Percentiles rank a stretch among this genome's conserved stretches.
phyloP scores from a whole-genome alignment of 805 yeast genomes.

The Saturnispora sekii region DNA sequence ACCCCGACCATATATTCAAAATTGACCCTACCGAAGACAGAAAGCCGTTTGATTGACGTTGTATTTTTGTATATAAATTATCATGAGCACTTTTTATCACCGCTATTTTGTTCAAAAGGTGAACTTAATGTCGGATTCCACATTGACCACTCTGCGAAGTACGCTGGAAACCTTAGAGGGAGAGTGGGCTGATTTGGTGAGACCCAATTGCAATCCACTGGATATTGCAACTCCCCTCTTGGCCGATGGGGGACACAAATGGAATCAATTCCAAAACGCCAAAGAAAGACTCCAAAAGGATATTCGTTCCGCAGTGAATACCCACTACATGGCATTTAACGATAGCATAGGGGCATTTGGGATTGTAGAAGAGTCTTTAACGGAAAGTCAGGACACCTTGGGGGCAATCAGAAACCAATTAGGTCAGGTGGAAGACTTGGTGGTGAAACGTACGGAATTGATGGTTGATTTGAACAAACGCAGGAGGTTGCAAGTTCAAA shows the following conservation, averaged over 20 bases:
- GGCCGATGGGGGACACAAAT: constrained; percentile 78
- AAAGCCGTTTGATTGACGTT: constrained; percentile 14
- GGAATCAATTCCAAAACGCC: constrained; percentile 54
- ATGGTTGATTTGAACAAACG: constrained; percentile 57
- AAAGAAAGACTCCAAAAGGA: constrained; percentile 46
- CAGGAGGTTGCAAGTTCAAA: constrained; percentile 52
- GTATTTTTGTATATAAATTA: not conserved
- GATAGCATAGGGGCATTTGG: constrained; percentile 80
- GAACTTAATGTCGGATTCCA: not conserved
- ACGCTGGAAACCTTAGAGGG: constrained; percentile 7
- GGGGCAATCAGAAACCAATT: constrained; percentile 17
- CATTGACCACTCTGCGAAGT: constrained; percentile 5
- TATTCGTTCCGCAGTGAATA: constrained; percentile 64
- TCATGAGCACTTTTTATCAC: not conserved
- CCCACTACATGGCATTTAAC: constrained; percentile 76
- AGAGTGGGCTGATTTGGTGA: constrained; percentile 33
- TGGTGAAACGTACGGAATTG: constrained; percentile 41
- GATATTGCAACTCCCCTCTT: constrained; percentile 75
- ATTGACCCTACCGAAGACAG: constrained; percentile 44
- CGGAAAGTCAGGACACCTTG: constrained; percentile 45
- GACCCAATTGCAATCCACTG: constrained; percentile 62
- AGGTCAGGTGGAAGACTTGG: constrained; percentile 13
- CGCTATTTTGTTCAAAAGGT: not conserved
- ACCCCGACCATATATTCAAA: constrained; percentile 71
- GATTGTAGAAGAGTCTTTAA: constrained; percentile 50